Conservation (phyloP, 1,284 basidiomycete species). For the Cutaneotrichosporon cavernicola region DNA sequence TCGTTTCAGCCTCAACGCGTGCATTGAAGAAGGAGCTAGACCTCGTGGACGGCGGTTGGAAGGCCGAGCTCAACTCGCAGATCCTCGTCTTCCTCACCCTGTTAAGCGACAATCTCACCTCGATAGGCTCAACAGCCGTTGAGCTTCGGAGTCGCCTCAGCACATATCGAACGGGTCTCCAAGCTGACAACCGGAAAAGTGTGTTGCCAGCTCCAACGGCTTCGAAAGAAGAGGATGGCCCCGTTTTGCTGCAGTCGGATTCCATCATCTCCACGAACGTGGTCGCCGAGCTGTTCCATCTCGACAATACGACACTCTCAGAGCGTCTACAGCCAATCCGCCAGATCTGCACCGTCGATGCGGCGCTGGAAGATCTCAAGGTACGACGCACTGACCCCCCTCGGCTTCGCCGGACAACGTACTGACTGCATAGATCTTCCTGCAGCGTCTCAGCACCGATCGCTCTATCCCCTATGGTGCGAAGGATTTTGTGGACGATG, state of each 20-base stretch:
- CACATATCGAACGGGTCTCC: slow-evolving; percentile 19
- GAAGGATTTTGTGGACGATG: slow-evolving; percentile 78
- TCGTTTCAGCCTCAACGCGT: slow-evolving; percentile 83
- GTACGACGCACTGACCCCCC: slow-evolving; percentile 49
- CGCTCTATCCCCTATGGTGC: slow-evolving; percentile 77
- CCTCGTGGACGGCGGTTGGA: slow-evolving; percentile 83
- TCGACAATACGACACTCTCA: slow-evolving; percentile 21
- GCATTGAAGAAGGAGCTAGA: slow-evolving; percentile 71
- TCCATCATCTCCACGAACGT: background rate
- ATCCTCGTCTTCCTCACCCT: slow-evolving; percentile 83
- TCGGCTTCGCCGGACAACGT: background rate
- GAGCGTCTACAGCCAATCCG: slow-evolving; percentile 22
- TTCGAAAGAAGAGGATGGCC: background rate
- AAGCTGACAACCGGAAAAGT: slow-evolving; percentile 11
- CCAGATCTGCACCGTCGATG: slow-evolving; percentile 56
- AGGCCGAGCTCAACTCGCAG: slow-evolving; percentile 84
- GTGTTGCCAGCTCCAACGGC: background rate
- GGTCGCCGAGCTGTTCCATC: background rate
- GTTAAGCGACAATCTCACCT: slow-evolving; percentile 72
- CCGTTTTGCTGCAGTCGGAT: background rate
- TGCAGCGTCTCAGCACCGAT: slow-evolving; percentile 87
- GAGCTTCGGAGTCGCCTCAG: slow-evolving; percentile 61
- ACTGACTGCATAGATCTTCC: slow-evolving; percentile 64
- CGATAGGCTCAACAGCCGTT: slow-evolving; percentile 71
- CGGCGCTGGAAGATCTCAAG: slow-evolving; percentile 80